Base-by-base conservation (phyloP, 306 rosid species). In the Crotalaria pallida region DNA sequence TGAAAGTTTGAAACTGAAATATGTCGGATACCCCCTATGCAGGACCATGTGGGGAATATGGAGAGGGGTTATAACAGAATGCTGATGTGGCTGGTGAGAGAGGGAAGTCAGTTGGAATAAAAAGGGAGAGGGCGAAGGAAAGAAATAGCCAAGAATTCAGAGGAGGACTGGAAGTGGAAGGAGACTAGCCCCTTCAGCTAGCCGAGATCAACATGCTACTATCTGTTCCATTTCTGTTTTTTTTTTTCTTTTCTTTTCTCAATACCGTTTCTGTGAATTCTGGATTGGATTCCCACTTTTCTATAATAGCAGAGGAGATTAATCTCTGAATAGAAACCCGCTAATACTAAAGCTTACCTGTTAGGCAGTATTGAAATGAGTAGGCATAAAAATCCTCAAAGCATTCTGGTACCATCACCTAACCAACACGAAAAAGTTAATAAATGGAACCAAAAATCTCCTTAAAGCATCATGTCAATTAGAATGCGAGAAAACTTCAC, bases 381-480 rank as follows among this genome's bases (percentile, higher is more conserved):
- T 70, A 89, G 33, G 77, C 51, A 76, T 81, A 87, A 65, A 89
- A 87, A 58, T 89, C 96, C 68, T 75, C 84, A 66, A 86, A 84
- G 78, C 71, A 47, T 36, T 67, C 71, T 47, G 80, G 78, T 3
- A 22, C 58, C 51, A 7, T 79, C 73, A 85, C 82, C 96, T 89
- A 79, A 60, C 33, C 40, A 72, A 70, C 26, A 75, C 16, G 45
- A 26, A 64, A 63, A 71, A 48, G 16, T 15, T 72, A 73, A 82
- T 67, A 24, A 76, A 22, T 69, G 34, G 23, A 58, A 49, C 47
- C 59, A 73, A 33, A 60, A 31, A 43, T 49, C 24, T 67, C 62
- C 23, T 72, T 68, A 29, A 33, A 33, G 63, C 33, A 73, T 62
- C 63, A 50, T 69, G 65, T 68, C 48, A 69, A 65, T 29, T 66